Conservation (phyloP, 2,329 filamentous ascomycete species). For the Hymenoscyphus occultus region DNA sequence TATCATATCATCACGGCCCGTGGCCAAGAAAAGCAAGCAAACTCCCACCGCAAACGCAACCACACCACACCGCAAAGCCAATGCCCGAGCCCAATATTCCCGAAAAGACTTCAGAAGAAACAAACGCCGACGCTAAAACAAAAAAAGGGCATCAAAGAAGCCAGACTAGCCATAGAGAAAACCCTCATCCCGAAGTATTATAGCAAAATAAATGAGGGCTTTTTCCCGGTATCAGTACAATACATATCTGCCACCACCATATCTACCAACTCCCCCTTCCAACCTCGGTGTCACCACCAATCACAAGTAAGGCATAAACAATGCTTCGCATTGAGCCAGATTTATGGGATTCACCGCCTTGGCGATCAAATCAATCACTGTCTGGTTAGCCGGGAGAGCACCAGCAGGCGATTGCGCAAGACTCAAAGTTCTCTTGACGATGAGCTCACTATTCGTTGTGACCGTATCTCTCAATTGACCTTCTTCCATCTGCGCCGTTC, state of each 20-base stretch:
- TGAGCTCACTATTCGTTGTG: slow-evolving; percentile 81
- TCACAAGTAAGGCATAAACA: slow-evolving; percentile 97
- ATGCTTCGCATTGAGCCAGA: slow-evolving; percentile 79
- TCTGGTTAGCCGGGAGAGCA: slow-evolving; percentile 92
- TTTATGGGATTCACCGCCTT: slow-evolving; percentile 90
- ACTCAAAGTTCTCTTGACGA: slow-evolving; percentile 85
- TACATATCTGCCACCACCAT: not conserved
- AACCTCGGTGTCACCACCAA: not conserved
- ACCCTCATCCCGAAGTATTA: not conserved
- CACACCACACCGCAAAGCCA: not conserved
- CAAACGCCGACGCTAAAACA: not conserved
- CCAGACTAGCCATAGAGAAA: not conserved
- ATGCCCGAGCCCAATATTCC: not conserved
- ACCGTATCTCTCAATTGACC: slow-evolving; percentile 70
- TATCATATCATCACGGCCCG: not conserved
- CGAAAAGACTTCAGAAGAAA: not conserved
- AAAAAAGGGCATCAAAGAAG: not conserved
- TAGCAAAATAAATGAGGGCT: not conserved
- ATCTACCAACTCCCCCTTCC: not conserved
- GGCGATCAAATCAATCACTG: slow-evolving; percentile 90
- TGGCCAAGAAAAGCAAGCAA: not conserved
- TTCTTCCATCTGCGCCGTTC: slow-evolving; percentile 56
- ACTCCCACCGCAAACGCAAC: not conserved
- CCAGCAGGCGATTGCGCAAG: slow-evolving; percentile 70
- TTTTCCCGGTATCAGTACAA: not conserved